Evolutionary conservation across 768 basidiomycete genomes (phyloP), one percentile per base, ranked within the genome.

Genomic region (Suillus discolor): DNA sequence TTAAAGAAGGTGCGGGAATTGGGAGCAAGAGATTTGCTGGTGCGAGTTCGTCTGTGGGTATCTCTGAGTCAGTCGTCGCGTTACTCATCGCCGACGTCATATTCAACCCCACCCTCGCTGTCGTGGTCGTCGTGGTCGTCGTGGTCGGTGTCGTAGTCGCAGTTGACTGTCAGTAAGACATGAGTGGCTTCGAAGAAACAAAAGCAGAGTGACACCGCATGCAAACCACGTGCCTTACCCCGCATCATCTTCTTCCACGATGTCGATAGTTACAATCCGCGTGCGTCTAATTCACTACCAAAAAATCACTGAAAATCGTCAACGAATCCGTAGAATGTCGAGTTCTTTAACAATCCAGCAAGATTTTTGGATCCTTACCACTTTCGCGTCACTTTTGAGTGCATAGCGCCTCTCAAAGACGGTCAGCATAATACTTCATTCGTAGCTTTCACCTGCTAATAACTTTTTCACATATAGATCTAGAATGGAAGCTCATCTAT

Each of bases 401-500:
- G 96, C 76, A 94, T 98, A 70, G 91, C 95, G 13, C 88, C 89
- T 7, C 83, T 99, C 61, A 87, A 90, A 72, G 96, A 98, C 71
- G 96, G 95, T 28, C 57, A 28, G 82, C 71, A 11, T 31, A 11
- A 54, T 31, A 28, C 18, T 31, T 16, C 31, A 31, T 54, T 54
- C 8, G 53, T 28, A 18, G 18, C 28, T 54, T 25, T 23, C 20
- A 4, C 68, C 31, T 54, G 53, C 53, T 54, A 54, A 54, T n/a
- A n/a, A n/a, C n/a, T n/a, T 9, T 31, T 31, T 20, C 34, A n/a
- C 6, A 55, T 6, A 6, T n/a, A 97, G 97, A 99, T 78, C 88
- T 99, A 68, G 97, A 99, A 77, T 99, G 97, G 97, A 90, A 90
- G 69, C 89, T 99, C 69, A 95, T 97, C 55, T 99, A 97, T 76